Base-by-base conservation (phyloP, 2,329 filamentous ascomycete species). In the Fusarium musae region DNA sequence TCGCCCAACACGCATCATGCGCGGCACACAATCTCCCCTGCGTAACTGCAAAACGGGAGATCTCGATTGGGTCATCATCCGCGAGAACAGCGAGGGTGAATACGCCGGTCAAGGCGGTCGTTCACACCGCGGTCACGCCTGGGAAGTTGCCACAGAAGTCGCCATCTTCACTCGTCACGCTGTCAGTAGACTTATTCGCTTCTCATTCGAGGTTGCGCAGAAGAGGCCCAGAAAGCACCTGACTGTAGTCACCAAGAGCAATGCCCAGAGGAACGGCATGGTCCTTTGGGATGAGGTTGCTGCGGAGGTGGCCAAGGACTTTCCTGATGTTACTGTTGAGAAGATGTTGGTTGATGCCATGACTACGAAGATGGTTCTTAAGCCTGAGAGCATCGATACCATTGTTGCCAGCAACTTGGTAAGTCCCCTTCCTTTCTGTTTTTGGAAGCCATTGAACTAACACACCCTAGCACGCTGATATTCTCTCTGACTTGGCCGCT, bases 311-410 rank as follows among this genome's bases (percentile, higher is more conserved):
- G 84, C 85, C 0, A 84, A 82, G 64, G 88, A 91, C 9, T 92
- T 89, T 73, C 87, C 87, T 0, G 88, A 91, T 73, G 89, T 92
- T 5, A 85, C 84, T 34, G 83, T 86, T 49, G 90, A 92, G 66
- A 92, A 91, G 84, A 91, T 91, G 88, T 83, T 92, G 26, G 90
- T 92, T 10, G 90, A 91, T 78, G 89, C 90, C 11, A 91, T 92
- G 89, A 92, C 90, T 3, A 87, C 88, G 17, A 83, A 89, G 19
- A 92, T 92, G 88, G 88, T 90, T 3, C 79, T 90, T 42, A 87
- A 90, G 76, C 89, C 90, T 0, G 83, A 89, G 75, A 85, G 83
- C 2, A 76, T 92, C 19, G 90, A 92, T 73, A 91, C 89, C 0
- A 89, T 92, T 68, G 90, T 92, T 28, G 90, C 89, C 3, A 90